Conservation (phyloP, 129 eudicot species). For the Kitagawia praeruptora region DNA sequence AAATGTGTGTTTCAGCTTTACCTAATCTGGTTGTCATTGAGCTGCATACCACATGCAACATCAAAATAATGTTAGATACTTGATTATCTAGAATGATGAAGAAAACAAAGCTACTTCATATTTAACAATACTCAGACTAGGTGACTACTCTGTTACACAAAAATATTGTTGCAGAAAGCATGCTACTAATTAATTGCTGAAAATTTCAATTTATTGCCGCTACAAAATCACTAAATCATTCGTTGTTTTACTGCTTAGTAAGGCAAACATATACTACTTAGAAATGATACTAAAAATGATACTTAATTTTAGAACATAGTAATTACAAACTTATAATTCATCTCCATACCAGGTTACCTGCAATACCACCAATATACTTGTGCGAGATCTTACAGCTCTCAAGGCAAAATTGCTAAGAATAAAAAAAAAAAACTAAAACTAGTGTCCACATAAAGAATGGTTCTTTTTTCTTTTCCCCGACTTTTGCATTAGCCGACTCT, state of each 20-base stretch:
- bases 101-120: neutral
- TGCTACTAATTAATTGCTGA: neutral
- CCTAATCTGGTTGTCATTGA: constrained; percentile 23
- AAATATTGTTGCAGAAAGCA: neutral
- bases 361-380: neutral
- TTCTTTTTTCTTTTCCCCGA: neutral
- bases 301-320: neutral
- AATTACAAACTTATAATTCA: neutral
- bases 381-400: neutral
- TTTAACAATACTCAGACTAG: neutral
- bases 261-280: neutral
- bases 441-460: neutral
- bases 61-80: neutral
- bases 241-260: neutral
- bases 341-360: neutral
- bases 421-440: neutral
- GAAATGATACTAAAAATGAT: neutral
- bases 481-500: neutral
- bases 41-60: constrained; percentile 15
- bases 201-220: neutral
- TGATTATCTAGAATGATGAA: neutral
- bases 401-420: neutral
- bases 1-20: neutral
- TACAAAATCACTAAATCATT: neutral
- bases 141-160: neutral